A percentile compares a stretch with the other conserved stretches of the same genome.
Conservation (phyloP, 2,329 filamentous ascomycete genomes). For the Ascochyta lentis region DNA sequence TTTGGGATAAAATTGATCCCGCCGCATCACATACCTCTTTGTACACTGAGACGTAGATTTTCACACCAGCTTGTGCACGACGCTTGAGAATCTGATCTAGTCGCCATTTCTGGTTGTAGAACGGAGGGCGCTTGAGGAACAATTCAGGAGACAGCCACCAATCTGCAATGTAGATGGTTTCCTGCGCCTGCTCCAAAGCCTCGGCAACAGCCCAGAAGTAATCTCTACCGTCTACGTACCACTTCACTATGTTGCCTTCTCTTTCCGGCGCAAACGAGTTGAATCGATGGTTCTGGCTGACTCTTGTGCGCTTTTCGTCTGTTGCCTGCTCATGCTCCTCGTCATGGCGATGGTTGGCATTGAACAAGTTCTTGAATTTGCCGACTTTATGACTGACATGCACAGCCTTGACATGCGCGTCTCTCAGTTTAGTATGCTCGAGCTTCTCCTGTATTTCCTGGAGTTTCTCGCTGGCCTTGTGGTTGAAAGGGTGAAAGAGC, state of each 20-base stretch:
- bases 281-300: constrained; percentile 79
- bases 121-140: constrained; percentile 84
- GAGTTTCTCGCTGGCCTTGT: constrained; percentile 35
- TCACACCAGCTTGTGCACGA: constrained; percentile 87
- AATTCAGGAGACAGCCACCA: constrained; percentile 96
- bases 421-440: constrained; percentile 55
- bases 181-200: constrained; percentile 86
- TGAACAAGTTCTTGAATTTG: constrained; percentile 74
- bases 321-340: constrained; percentile 87
- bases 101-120: constrained; percentile 82
- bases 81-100: constrained; percentile 87
- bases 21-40: constrained; percentile 66
- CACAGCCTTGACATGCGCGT: constrained; percentile 60
- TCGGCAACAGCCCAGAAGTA: constrained; percentile 94
- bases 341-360: constrained; percentile 88
- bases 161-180: constrained; percentile 93
- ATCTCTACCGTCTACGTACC: constrained; percentile 95
- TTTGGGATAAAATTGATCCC: too few relatives aligned
- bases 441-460: constrained; percentile 53
- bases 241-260: constrained; percentile 87
- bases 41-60: constrained; percentile 93
- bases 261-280: constrained; percentile 89
- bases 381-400: constrained; percentile 69
- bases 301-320: constrained; percentile 77
- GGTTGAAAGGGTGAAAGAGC: constrained; percentile 49